Conservation (phyloP, 2,329 filamentous ascomycete genomes). For the Epichloe baconii region DNA sequence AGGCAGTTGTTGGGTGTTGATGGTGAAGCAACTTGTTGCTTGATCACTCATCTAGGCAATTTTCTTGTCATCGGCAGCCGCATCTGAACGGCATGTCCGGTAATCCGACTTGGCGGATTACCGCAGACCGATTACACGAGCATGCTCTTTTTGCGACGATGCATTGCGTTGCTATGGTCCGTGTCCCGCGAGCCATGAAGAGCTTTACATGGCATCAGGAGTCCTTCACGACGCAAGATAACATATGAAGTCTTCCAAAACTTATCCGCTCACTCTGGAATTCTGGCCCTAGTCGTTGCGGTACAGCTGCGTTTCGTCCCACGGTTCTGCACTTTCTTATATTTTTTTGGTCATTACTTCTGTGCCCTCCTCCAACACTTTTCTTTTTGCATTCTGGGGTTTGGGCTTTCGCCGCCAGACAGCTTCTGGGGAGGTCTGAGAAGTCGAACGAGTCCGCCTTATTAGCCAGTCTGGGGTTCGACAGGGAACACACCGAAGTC, state of each 20-base stretch:
- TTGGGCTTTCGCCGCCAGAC: conserved; percentile 15
- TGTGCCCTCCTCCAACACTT: conserved; percentile 7
- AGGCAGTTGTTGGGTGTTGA: conserved; percentile 6
- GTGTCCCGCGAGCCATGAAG: not conserved
- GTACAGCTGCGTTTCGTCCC: conserved; percentile 20
- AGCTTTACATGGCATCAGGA: not conserved
- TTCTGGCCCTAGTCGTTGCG: conserved; percentile 22
- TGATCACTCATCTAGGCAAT: conserved; percentile 4
- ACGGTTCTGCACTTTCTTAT: conserved; percentile 14
- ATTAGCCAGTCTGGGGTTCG: not conserved
- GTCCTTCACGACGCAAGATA: conserved; percentile 2
- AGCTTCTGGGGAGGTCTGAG: conserved; percentile 25
- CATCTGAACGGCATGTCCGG: conserved; percentile 28
- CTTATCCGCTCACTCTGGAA: not conserved
- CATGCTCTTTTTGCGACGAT: not conserved
- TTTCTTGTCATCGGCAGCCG: conserved; percentile 9
- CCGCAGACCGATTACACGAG: conserved; percentile 2
- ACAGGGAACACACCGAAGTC: not conserved
- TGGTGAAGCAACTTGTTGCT: conserved; percentile 1
- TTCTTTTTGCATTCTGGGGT: conserved; percentile 9
- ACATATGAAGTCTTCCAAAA: not conserved
- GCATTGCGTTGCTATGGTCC: not conserved
- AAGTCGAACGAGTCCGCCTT: conserved; percentile 5
- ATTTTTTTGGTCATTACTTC: conserved; percentile 17
- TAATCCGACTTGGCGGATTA: conserved; percentile 15